phyloP scores from a whole-genome alignment of 208 protist genomes.

The Acanthamoeba sp. region DNA sequence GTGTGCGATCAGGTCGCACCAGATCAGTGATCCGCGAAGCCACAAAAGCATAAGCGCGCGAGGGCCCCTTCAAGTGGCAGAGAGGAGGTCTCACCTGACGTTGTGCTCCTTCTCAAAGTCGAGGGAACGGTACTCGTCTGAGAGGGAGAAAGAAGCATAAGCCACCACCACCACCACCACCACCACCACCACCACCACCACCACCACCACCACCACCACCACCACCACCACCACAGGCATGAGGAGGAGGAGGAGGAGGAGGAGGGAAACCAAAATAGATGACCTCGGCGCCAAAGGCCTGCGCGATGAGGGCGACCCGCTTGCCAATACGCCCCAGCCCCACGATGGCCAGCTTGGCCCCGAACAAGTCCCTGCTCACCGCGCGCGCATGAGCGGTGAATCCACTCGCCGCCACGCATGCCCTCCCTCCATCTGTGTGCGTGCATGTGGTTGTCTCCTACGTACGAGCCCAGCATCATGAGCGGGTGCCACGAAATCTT shows the following conservation, averaged over 20 bases:
- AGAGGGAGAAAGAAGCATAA: too few species aligned
- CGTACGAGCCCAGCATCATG: constrained; percentile 18
- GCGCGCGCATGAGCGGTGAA: too few species aligned
- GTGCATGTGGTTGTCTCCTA: not conserved
- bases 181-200: too few species aligned
- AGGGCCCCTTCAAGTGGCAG: not conserved
- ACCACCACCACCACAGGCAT: not conserved
- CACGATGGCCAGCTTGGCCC: constrained; percentile 56
- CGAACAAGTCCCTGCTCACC: not conserved
- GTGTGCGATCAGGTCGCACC: not conserved
- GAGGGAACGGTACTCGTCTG: constrained; percentile 18
- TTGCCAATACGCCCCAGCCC: constrained; percentile 80
- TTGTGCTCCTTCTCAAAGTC: constrained; percentile 34
- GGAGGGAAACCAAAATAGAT: not conserved
- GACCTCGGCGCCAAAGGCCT: constrained; percentile 15
- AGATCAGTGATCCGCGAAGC: too few species aligned
- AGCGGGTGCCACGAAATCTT: constrained; percentile 23
- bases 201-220: too few species aligned
- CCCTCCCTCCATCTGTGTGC: too few species aligned
- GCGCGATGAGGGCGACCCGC: not conserved
- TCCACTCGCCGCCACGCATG: too few species aligned
- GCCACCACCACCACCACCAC: too few species aligned
- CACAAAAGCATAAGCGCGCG: too few species aligned
- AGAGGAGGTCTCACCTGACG: not conserved
- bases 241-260: not conserved